Evolutionary conservation across 2,329 filamentous ascomycete species (phyloP), one percentile per base, ranked within the genome.

Genomic region (Colletotrichum kahawae): DNA sequence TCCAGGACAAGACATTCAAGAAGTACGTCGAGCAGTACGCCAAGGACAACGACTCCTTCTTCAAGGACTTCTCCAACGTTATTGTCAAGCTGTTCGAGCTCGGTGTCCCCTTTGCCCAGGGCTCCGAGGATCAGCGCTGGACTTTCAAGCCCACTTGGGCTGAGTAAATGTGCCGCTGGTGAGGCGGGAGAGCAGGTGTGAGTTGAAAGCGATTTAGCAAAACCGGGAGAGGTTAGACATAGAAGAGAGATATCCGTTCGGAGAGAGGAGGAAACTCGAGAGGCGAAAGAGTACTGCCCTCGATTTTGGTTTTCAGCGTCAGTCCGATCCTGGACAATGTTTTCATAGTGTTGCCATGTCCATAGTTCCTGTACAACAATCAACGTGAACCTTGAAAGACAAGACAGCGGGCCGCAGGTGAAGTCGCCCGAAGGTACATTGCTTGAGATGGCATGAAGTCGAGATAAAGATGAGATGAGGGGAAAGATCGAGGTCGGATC

Each of bases 11-110:
- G 91, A 89, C 89, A 79, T 97, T 98, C 90, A 92, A 91, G 86
- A 88, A 91, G 82, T 93, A 91, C 81, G 95, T 96, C 34, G 92
- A 98, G 85, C 92, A 93, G 84, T 98, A 98, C 83, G 96, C 96
- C 81, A 95, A 95, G 89, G 95, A 98, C 86, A 95, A 95, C 84
- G 94, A 95, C 71, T 88, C 88, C 67, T 99, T 98, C 91, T 98
- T 98, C 91, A 93, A 93, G 85, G 96, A 98, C 84, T 99, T 98
- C 84, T 89, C 93, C 14, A 90, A 92, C 51, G 95, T 93, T 67
- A 89, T 96, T 72, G 86, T 91, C 80, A 96, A 93, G 88, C 91
- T 99, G 64, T 96, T 98, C 79, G 96, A 98, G 90, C 92, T 98
- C 16, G 96, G 96, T 81, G 96, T 98, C 75, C 96, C 96, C 43